phyloP scores from a whole-genome alignment of 495 filamentous ascomycete genomes.

The Immersiella caudata region DNA sequence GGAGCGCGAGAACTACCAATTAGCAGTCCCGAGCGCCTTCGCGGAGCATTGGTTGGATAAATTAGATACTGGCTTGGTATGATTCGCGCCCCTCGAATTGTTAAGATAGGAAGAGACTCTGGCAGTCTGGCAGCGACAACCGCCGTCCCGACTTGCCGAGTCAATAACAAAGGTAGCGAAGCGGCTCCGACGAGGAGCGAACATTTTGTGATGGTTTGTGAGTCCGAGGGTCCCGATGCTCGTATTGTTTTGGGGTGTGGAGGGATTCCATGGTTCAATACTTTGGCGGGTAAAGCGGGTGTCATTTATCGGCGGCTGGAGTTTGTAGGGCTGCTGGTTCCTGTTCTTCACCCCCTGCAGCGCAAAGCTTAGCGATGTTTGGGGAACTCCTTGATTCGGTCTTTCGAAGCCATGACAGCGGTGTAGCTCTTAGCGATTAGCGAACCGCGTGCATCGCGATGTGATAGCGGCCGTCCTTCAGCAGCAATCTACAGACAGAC shows the following conservation, averaged over 20 bases:
- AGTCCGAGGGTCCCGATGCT: background rate
- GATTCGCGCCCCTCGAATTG: conserved; percentile 4
- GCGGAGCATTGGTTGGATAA: conserved; percentile 12
- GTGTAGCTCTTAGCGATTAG: too few relatives aligned
- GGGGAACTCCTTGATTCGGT: too few relatives aligned
- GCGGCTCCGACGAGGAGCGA: background rate
- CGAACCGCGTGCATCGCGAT: too few relatives aligned
- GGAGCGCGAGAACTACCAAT: conserved; percentile 19
- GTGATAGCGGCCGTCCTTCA: too few relatives aligned
- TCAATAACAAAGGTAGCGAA: background rate
- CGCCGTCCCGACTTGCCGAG: conserved; percentile 17
- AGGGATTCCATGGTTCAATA: background rate
- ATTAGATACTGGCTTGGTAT: conserved; percentile 4
- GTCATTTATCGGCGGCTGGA: background rate
- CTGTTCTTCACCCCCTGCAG: too few relatives aligned
- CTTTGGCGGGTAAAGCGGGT: background rate
- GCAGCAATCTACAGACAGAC: too few relatives aligned
- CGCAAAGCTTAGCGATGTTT: too few relatives aligned
- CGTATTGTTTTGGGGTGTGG: background rate
- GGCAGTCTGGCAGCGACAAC: conserved; percentile 3
- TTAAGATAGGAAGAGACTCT: background rate
- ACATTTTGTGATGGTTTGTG: background rate
- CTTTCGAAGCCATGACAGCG: too few relatives aligned
- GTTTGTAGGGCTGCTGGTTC: too few relatives aligned
- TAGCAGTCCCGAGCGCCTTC: background rate